phyloP scores from a whole-genome alignment of 495 filamentous ascomycete species.

The Sordaria brevicollis region DNA sequence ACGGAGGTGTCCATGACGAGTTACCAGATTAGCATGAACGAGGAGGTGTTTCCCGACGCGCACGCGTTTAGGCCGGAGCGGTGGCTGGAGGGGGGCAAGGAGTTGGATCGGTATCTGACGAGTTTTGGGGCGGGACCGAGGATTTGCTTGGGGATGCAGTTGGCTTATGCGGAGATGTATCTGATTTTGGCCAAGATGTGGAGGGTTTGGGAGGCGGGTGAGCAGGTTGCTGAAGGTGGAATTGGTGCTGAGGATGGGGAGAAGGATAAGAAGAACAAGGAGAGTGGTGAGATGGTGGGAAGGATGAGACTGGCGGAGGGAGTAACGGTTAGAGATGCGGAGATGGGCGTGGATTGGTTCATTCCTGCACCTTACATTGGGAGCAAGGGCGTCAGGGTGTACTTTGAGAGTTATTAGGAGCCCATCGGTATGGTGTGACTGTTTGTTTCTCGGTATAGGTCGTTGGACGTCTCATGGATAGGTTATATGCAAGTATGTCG shows the following conservation, averaged over 20 bases:
- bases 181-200: constrained; percentile 7
- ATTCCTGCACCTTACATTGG: constrained; percentile 4
- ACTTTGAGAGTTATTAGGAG: neutral
- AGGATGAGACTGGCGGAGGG: constrained; percentile 7
- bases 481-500: neutral
- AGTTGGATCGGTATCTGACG: constrained; percentile 1
- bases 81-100: constrained; percentile 30
- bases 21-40: constrained; percentile 29
- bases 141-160: constrained; percentile 2
- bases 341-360: constrained; percentile 15
- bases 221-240: too few species aligned
- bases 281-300: neutral
- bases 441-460: neutral
- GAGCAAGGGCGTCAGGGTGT: neutral
- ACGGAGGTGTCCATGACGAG: constrained; percentile 33
- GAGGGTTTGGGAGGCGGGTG: constrained; percentile 6
- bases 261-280: neutral
- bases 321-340: constrained; percentile 3
- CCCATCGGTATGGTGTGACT: neutral
- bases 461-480: neutral
- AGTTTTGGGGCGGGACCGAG: constrained; percentile 1
- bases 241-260: neutral
- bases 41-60: constrained; percentile 32
- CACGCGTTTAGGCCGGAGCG: constrained; percentile 33
- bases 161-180: constrained; percentile 6